Percentiles rank a stretch among this genome's conserved stretches.
Evolutionary conservation across 164 flowering plant species (phyloP).

Genomic region (grape (Vitis vinifera)): ASM3070453v1 NC_081819.1:22977001-22977500

Average conservation of each 20-base stretch:
- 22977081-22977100: constrained; percentile 14
- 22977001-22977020: constrained; percentile 67
- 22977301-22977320: constrained; percentile 9
- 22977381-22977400: constrained; percentile 12
- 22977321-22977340: background rate
- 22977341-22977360: background rate
- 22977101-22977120: constrained; percentile 22
- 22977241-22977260: constrained; percentile 32
- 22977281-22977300: constrained; percentile 17
- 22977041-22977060: constrained; percentile 28
- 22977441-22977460: background rate
- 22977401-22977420: constrained; percentile 15
- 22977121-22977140: constrained; percentile 40
- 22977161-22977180: constrained; percentile 44
- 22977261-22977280: constrained; percentile 22
- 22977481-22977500: background rate
- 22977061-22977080: constrained; percentile 44
- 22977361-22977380: constrained; percentile 17
- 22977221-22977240: constrained; percentile 23
- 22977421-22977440: constrained; percentile 1
- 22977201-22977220: constrained; percentile 39
- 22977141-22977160: constrained; percentile 45
- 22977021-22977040: constrained; percentile 48
- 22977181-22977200: constrained; percentile 48
- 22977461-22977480: background rate